A percentile compares a stretch with the other conserved stretches of the same genome.
Conservation (phyloP, 2,329 filamentous ascomycete species). For the Stagonosporopsis cucurbitacearum region DNA sequence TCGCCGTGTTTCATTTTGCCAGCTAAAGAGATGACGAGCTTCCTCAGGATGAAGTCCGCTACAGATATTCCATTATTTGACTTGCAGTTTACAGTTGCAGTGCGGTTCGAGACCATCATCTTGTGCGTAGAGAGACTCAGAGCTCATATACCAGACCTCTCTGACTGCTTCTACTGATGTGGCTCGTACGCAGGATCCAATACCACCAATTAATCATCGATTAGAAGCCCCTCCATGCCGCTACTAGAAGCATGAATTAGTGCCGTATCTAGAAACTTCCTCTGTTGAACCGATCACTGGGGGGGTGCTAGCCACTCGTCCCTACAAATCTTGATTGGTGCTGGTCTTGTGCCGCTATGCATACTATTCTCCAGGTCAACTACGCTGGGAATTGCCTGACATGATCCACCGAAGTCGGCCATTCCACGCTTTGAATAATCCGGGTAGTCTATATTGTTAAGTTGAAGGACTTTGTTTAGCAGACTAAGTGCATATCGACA, state of each 20-base stretch:
- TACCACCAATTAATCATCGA: neutral
- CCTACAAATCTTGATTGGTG: neutral
- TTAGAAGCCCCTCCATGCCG: neutral
- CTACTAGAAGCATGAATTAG: neutral
- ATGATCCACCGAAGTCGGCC: neutral
- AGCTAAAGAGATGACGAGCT: neutral
- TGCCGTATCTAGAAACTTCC: neutral
- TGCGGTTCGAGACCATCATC: conserved; percentile 1
- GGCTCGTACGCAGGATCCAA: neutral
- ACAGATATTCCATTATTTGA: neutral
- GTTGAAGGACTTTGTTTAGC: neutral
- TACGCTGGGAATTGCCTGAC: neutral
- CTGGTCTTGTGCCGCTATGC: neutral
- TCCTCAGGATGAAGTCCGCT: neutral
- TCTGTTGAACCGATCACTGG: neutral
- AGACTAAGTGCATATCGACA: no score
- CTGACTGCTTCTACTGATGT: neutral
- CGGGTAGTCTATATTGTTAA: neutral
- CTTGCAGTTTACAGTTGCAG: neutral
- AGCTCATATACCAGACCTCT: neutral
- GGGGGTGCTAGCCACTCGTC: neutral
- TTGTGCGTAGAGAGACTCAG: neutral
- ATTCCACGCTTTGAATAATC: neutral
- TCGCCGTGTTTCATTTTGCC: neutral
- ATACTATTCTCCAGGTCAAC: neutral